Base-by-base conservation (phyloP, 2,329 filamentous ascomycete genomes). In the Cladobotryum protrusum region DNA sequence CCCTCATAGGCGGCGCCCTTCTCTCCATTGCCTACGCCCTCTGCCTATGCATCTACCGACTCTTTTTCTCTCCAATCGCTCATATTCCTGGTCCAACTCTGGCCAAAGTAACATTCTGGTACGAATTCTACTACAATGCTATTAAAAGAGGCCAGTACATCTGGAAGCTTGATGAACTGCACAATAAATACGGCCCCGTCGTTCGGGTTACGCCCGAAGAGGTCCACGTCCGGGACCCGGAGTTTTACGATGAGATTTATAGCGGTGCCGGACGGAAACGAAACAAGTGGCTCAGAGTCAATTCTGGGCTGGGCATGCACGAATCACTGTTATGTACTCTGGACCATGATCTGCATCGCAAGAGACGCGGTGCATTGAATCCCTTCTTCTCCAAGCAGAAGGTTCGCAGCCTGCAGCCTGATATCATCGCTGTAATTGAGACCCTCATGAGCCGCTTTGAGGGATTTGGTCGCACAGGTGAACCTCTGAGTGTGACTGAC, bases 111-210 rank as follows among this genome's bases (percentile, higher is more conserved):
- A 70, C 67, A 43, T 59, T 65, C 44, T 68, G 64, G 59, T 71
- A 71, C 49, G 68, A 71, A 53, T 65, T 67, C 44, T 75, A 72
- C 57, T 73, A 73, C 50, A 71, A 75, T 48, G 60, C 73, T 17
- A 48, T 71, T 37, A 59, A 67, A 5, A 64, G 67, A 6, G 72
- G 71, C 2, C 61, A 70, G 56, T 74, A 72, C 52, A 70, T 61
- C 13, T 70, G 65, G 56, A 65, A 72, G 48, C 69, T 75, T 18
- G 56, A 62, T 39, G 60, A 68, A 45, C 57, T 75, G 55, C 72
- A 75, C 55, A 56, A 68, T 41, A 54, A 59, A 54, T 75, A 73
- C 49, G 72, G 72, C 7, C 62, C 64, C 6, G 67, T 72, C 37
- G 59, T 71, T 43, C 67, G 69, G 33, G 70, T 71, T 53, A 67